phyloP scores from a whole-genome alignment of 2,329 filamentous ascomycete species.

The Fusarium solani-melongenae region DNA sequence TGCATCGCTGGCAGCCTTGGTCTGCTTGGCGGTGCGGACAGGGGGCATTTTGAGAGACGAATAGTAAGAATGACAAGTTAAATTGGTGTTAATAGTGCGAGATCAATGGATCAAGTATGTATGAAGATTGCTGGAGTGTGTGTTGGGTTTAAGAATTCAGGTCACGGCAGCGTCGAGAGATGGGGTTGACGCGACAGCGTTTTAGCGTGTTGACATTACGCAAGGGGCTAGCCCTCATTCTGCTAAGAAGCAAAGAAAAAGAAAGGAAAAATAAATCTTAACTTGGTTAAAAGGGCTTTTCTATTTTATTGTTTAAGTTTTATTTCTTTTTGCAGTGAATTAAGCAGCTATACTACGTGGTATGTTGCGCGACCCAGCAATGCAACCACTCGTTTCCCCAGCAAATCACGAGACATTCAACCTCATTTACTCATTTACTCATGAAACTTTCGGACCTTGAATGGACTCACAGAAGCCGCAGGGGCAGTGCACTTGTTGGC shows the following conservation, averaged over 20 bases:
- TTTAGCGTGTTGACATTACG: background rate
- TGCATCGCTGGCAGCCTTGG: too few relatives aligned
- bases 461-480: constrained; percentile 29
- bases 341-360: background rate
- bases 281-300: background rate
- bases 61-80: too few relatives aligned
- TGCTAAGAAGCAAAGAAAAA: background rate
- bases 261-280: background rate
- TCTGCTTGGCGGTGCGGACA: too few relatives aligned
- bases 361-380: background rate
- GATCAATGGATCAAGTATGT: too few relatives aligned
- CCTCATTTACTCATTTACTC: background rate
- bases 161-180: too few relatives aligned
- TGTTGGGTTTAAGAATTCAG: too few relatives aligned
- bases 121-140: too few relatives aligned
- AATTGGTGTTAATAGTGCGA: too few relatives aligned
- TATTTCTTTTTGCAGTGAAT: background rate
- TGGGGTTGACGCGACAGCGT: background rate
- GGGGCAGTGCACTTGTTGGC: constrained; percentile 32
- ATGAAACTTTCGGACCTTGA: constrained; percentile 25
- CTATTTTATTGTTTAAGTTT: background rate
- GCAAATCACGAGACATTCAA: background rate
- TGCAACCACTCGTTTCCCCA: background rate
- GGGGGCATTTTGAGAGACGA: too few relatives aligned
- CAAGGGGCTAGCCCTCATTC: background rate